Base-by-base conservation (phyloP, 1,139 yeast species). In the Candida albicans region DNA sequence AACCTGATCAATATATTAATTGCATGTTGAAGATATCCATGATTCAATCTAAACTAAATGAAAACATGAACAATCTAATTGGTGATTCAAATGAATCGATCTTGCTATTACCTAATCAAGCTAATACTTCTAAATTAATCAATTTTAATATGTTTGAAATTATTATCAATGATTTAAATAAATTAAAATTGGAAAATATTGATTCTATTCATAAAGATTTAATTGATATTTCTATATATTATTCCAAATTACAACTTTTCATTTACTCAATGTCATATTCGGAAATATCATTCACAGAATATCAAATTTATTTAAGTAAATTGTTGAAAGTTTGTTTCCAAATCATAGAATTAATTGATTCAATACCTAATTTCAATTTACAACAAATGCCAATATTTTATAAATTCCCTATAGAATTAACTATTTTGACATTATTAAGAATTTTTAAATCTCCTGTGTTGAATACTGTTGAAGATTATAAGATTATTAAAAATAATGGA, bases 61-160 rank as follows among this genome's bases (percentile, higher is more conserved):
- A 68, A 43, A 70, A 64, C 46, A 64, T 73, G 64, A 67, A 62
- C 50, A 67, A 58, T 29, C 57, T 67, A 40, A 54, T 64, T 33
- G 57, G 55, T 30, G 45, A 45, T 13, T 43, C 47, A 10, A 50
- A 50, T 32, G 45, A 43, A 18, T 39, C 46, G 3, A 45, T 43
- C 8, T 18, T 41, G 9, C 40, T 52, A 54, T 42, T 49, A 43
- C 53, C 52, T 25, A 48, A 41, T 63, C 66, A 37, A 56, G 57
- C 52, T 25, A 55, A 53, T 42, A 58, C 66, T 7, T 53, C 66
- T 13, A 67, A 65, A 48, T 57, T 68, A 39, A 70, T 73, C 31
- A 66, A 67, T 47, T 57, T 73, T 43, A 64, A 68, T 50, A 73
- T 73, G 77, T 73, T 72, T 54, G 77, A 73, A 45, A 66, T 62